A percentile compares a stretch with the other conserved stretches of the same genome.
These are phyloP conservation scores for Otatea glauca DNA, from an alignment of 176 grass and related monocot genomes.

Conservation along the genomic window DNA sequence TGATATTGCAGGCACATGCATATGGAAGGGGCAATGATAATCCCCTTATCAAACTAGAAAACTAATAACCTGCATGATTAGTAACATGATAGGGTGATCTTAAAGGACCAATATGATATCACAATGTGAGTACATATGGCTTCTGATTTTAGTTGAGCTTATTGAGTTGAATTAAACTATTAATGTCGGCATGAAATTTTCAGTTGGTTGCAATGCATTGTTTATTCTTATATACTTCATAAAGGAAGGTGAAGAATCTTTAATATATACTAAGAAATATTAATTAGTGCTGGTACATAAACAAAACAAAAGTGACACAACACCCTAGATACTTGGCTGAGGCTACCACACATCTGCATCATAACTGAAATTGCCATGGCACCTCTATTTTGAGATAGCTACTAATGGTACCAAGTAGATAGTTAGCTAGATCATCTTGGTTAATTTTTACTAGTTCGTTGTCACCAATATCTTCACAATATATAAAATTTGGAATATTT, in stretches of 20 bases:
- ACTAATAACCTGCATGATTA: conserved; percentile 61
- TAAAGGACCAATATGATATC: conserved; percentile 57
- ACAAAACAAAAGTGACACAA: conserved; percentile 37
- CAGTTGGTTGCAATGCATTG: conserved; percentile 41
- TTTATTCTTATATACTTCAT: conserved; percentile 38
- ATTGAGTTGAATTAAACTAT: conserved; percentile 49
- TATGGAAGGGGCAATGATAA: conserved; percentile 65
- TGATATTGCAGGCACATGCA: conserved; percentile 70
- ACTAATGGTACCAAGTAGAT: conserved; percentile 12
- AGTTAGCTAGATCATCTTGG: conserved; percentile 26
- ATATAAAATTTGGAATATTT: conserved; percentile 18
- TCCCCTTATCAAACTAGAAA: conserved; percentile 56
- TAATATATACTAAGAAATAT: conserved; percentile 29
- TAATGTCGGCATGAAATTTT: conserved; percentile 40
- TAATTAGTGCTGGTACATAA: conserved; percentile 30
- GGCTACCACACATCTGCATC: conserved; percentile 46
- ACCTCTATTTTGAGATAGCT: conserved; percentile 35
- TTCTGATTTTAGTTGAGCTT: conserved; percentile 46
- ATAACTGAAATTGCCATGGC: conserved; percentile 36
- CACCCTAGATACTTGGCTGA: conserved; percentile 26
- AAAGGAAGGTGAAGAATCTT: conserved; percentile 46
- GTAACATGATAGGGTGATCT: conserved; percentile 59
- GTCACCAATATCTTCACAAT: background rate
- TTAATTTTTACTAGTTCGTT: conserved; percentile 20
- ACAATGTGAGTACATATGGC: conserved; percentile 26